These are phyloP conservation scores for Myochromella boudieri DNA, from an alignment of 768 basidiomycete species.

Conservation along the genomic window DNA sequence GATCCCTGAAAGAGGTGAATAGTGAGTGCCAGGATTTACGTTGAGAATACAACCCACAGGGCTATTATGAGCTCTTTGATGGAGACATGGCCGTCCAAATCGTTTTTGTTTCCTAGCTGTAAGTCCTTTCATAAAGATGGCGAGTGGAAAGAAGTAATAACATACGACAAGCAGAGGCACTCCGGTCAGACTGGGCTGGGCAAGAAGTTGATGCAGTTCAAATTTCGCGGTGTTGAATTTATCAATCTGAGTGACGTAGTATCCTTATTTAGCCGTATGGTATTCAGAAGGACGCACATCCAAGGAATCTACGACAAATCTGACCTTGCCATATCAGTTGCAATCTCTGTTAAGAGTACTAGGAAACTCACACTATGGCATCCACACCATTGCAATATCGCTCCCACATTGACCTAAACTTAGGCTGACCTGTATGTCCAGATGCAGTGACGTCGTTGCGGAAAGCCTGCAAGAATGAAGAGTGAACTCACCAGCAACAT, in stretches of 20 bases:
- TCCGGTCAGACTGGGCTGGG: slow-evolving; percentile 60
- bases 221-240: slow-evolving; percentile 83
- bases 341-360: no score
- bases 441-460: slow-evolving; percentile 8
- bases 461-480: neutral
- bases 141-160: slow-evolving; percentile 11
- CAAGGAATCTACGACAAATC: slow-evolving; percentile 90
- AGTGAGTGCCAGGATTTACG: neutral
- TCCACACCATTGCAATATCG: slow-evolving; percentile 92
- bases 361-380: slow-evolving; percentile 74
- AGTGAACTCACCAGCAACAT: slow-evolving; percentile 73
- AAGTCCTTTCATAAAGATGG: neutral
- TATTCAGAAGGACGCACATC: slow-evolving; percentile 63
- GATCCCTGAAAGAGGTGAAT: slow-evolving; percentile 43
- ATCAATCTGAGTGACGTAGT: slow-evolving; percentile 49
- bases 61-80: slow-evolving; percentile 83
- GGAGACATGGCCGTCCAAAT: slow-evolving; percentile 69
- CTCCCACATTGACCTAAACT: slow-evolving; percentile 95
- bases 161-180: slow-evolving; percentile 84
- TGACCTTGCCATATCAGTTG: no score
- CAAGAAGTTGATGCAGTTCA: slow-evolving; percentile 78
- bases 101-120: slow-evolving; percentile 93
- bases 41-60: slow-evolving; percentile 51
- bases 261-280: slow-evolving; percentile 1
- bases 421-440: slow-evolving; percentile 67